Base-by-base conservation (phyloP, 805 yeast genomes). In the Candida nemodendra region DNA sequence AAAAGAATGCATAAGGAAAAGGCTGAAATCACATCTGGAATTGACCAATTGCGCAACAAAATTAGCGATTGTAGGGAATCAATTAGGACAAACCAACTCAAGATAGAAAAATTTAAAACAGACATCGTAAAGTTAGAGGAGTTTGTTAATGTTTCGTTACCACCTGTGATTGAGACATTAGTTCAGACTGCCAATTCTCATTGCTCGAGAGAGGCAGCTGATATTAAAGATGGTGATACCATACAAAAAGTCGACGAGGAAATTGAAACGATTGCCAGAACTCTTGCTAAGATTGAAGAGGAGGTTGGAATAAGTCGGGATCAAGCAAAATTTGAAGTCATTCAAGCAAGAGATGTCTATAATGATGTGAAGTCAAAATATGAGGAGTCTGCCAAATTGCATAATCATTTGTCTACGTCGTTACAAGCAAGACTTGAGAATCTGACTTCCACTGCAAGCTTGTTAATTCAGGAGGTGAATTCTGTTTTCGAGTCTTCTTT, bases 401-500 rank as follows among this genome's bases (percentile, higher is more conserved):
- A 56, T 32, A 56, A 59, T 14, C 50, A 51, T 11, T 49, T 66
- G 13, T 44, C 48, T 13, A 42, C 53, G 4, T 71, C 80, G 0
- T 50, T 76, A n/a, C 59, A 59, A 18, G 63, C 61, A 7, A 67
- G 84, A 49, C 41, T 66, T 16, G 61, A 61, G 21, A 66, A 72
- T 22, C 65, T 76, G 40, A 61, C 61, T 34, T 54, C 64, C 32
- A 57, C 73, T 31, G 55, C 69, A 36, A 51, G 63, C 37, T 45
- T 67, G 18, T 62, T 75, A 1, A 73, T 75, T 39, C 56, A 62
- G 24, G 73, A 66, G 23, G 82, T 80, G 14, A 74, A 74, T 42
- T 48, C 62, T 23, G 78, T 72, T 37, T 85, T 85, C 57, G 78
- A 76, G 42, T 64, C 69, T 28, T 76, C 88, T 0, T 60, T 85